Conservation (phyloP, 2,329 filamentous ascomycete species). For the Pestalotiopsis sp. region DNA sequence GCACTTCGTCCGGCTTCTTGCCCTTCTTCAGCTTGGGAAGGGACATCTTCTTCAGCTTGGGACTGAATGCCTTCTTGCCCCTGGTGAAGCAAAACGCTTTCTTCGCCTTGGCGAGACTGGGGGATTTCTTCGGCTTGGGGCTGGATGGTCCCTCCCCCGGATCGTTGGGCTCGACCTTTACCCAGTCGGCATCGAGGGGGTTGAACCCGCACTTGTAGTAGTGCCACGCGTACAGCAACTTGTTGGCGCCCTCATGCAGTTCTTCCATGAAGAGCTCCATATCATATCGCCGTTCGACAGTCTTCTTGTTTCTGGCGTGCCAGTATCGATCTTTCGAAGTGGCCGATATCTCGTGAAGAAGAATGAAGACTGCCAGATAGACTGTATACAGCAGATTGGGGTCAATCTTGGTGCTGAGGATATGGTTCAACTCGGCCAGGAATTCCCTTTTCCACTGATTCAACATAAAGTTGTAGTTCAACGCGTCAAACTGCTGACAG, state of each 20-base stretch:
- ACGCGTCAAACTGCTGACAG: conserved; percentile 32
- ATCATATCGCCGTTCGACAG: conserved; percentile 37
- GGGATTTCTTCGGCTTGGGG: neutral
- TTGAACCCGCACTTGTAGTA: conserved; percentile 46
- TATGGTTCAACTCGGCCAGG: conserved; percentile 28
- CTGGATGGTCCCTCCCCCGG: neutral
- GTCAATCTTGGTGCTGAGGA: conserved; percentile 28
- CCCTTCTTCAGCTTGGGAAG: too few relatives aligned
- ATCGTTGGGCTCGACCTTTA: conserved; percentile 24
- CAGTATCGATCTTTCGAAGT: conserved; percentile 44
- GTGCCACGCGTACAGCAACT: conserved; percentile 52
- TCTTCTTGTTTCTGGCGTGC: conserved; percentile 40
- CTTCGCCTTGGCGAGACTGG: too few relatives aligned
- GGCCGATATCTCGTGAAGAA: conserved; percentile 39
- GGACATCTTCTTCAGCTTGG: too few relatives aligned
- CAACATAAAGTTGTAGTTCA: conserved; percentile 26
- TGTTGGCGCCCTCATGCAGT: conserved; percentile 48
- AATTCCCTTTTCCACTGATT: conserved; percentile 23
- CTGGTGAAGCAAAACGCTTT: too few relatives aligned
- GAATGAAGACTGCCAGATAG: conserved; percentile 33
- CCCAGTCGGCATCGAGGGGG: conserved; percentile 29
- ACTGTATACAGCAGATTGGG: conserved; percentile 29
- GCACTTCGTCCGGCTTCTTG: too few relatives aligned
- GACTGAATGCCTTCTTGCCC: too few relatives aligned
- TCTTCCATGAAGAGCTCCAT: conserved; percentile 43